Evolutionary conservation across 73 alveolate genomes (phyloP).

Genomic region (Urostyla sp.): DNA sequence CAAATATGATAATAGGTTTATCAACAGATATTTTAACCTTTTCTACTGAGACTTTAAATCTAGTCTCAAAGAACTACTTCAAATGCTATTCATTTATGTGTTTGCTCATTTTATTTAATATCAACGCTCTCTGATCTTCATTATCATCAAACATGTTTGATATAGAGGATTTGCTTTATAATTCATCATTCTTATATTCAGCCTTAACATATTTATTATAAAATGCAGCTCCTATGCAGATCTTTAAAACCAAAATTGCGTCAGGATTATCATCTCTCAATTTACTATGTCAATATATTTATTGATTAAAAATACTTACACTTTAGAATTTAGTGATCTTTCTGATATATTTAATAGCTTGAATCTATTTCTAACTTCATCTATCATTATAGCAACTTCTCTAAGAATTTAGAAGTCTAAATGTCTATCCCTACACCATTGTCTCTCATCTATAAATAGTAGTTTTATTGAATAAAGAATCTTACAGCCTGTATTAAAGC

Average conservation of each 20-base stretch:
- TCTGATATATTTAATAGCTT: conserved; percentile 22
- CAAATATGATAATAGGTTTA: conserved; percentile 57
- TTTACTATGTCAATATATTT: background rate
- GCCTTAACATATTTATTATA: conserved; percentile 62
- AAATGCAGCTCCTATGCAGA: conserved; percentile 65
- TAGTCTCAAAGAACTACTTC: conserved; percentile 39
- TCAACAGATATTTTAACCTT: conserved; percentile 31
- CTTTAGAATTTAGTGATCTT: conserved; percentile 47
- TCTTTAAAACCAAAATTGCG: conserved; percentile 42
- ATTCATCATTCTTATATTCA: conserved; percentile 56
- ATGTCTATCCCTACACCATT: conserved; percentile 60
- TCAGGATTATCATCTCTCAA: conserved; percentile 44
- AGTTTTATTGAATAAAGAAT: background rate
- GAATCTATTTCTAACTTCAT: conserved; percentile 61
- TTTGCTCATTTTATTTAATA: conserved; percentile 41
- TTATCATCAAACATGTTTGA: conserved; percentile 10
- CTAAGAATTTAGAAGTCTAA: conserved; percentile 47
- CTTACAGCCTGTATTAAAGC: conserved; percentile 33
- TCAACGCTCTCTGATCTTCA: conserved; percentile 46
- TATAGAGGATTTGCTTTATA: conserved; percentile 5
- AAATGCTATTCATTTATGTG: conserved; percentile 42
- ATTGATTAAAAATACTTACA: conserved; percentile 9
- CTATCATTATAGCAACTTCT: conserved; percentile 56
- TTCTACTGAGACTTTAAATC: conserved; percentile 50
- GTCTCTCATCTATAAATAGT: conserved; percentile 46